Evolutionary conservation across 805 yeast genomes (phyloP).

Genomic region (Brettanomyces bruxellensis): DNA sequence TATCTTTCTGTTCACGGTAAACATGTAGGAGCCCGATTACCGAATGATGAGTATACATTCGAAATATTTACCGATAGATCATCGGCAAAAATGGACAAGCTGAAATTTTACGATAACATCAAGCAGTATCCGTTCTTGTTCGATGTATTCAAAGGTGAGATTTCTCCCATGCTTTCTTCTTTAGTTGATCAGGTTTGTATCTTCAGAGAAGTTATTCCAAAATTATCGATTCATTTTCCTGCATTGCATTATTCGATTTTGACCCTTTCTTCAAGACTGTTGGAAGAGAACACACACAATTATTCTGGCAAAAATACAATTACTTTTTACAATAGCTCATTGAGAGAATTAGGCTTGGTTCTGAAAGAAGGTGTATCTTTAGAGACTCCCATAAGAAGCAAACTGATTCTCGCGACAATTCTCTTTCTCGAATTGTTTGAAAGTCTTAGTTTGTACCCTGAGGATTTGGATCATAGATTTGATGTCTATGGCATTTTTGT

Average conservation of each 20-base stretch:
- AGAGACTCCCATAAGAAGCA: neutral
- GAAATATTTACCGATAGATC: slow-evolving; percentile 21
- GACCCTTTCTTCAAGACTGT: slow-evolving; percentile 22
- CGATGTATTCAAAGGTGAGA: slow-evolving; percentile 27
- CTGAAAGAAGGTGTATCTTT: slow-evolving; percentile 11
- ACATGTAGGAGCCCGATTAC: slow-evolving; percentile 7
- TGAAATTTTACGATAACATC: slow-evolving; percentile 26
- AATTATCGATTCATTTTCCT: slow-evolving; percentile 29
- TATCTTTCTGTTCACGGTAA: slow-evolving; percentile 23
- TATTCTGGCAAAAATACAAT: slow-evolving; percentile 21
- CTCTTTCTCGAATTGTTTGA: slow-evolving; percentile 34
- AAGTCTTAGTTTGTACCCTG: slow-evolving; percentile 27
- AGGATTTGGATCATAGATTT: slow-evolving; percentile 12
- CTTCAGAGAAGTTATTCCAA: slow-evolving; percentile 25
- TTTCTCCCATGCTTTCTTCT: slow-evolving; percentile 23
- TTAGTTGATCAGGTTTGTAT: slow-evolving; percentile 21
- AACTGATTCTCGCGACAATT: slow-evolving; percentile 25
- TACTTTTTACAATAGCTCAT: slow-evolving; percentile 20
- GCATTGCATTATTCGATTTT: slow-evolving; percentile 19
- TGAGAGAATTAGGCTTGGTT: slow-evolving; percentile 26
- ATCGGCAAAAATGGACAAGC: slow-evolving; percentile 11
- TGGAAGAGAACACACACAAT: slow-evolving; percentile 12
- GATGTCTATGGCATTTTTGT: neutral
- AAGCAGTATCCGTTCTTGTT: slow-evolving; percentile 10
- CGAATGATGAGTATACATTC: slow-evolving; percentile 19